These are phyloP conservation scores for Lathyrus tuberosus DNA, from an alignment of 306 rosid genomes.

Conservation along the genomic window DNA sequence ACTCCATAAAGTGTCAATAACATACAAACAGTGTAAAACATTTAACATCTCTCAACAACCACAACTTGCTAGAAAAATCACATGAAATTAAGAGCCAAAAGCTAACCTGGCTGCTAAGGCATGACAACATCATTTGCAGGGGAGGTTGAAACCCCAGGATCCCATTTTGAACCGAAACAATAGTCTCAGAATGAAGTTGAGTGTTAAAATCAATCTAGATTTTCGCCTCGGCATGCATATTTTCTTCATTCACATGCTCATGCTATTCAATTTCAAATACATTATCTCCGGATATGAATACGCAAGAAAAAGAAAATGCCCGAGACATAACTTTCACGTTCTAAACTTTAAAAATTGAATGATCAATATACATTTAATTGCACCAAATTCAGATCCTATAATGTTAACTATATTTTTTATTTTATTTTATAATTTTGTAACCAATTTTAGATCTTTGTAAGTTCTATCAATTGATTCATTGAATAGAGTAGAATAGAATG, in stretches of 20 bases:
- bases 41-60: slow-evolving; percentile 35
- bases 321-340: too few relatives aligned
- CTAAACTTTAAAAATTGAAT: too few relatives aligned
- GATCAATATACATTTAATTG: too few relatives aligned
- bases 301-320: too few relatives aligned
- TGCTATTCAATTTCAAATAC: slow-evolving; percentile 33
- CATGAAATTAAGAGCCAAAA: not conserved
- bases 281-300: too few relatives aligned
- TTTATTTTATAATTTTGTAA: too few relatives aligned
- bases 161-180: slow-evolving; percentile 56
- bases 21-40: slow-evolving; percentile 16
- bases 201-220: slow-evolving; percentile 48
- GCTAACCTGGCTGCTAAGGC: slow-evolving; percentile 64
- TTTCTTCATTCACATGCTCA: slow-evolving; percentile 32
- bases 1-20: too few relatives aligned
- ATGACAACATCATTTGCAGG: slow-evolving; percentile 42
- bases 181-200: slow-evolving; percentile 49
- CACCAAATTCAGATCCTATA: too few relatives aligned
- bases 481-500: too few relatives aligned
- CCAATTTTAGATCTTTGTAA: too few relatives aligned
- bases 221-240: slow-evolving; percentile 58
- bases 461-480: too few relatives aligned
- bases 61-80: not conserved
- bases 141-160: slow-evolving; percentile 51
- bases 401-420: too few relatives aligned